Base-by-base conservation (phyloP, 2,329 filamentous ascomycete species). In the Corniculantispora saksenae region DNA sequence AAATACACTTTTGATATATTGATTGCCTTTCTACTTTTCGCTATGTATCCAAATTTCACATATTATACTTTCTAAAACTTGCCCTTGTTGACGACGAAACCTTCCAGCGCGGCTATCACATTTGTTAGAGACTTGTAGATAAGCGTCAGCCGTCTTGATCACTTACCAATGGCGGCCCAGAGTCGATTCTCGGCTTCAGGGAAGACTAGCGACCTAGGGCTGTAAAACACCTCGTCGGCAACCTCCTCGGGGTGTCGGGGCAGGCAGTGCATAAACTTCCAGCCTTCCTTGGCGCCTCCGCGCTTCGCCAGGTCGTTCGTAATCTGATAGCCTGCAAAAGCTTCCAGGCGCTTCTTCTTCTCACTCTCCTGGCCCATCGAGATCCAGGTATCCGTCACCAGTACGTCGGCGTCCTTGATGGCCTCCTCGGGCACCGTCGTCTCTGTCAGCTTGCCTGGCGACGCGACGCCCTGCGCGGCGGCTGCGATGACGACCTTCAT, bases 201-300 rank as follows among this genome's bases (percentile, higher is more conserved):
- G 80, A 97, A 99, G 4, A 98, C 95, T 29, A 99, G 81, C 47
- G 92, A 97, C 72, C 90, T 86, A 0, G 87, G 83, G 56, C 92
- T 89, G 78, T 98, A 97, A 75, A 99, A 98, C 1, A 99, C 94
- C 74, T 95, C 93, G 73, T 99, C 94, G 65, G 86, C 88, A 40
- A 99, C 95, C 80, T 99, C 95, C 77, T 99, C 94, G 0, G 87
- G 86, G 75, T 99, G 94, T 68, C 95, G 87, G 17, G 95, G 95
- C 66, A 99, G 80, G 77, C 95, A 99, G 82, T 99, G 95, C 95
- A 99, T 97, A 77, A 99, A 99, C 78, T 92, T 93, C 95, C 95
- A 99, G 68, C 86, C 86, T 17, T 90, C 83, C 77, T 95, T 97
- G 50, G 95, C 95, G 23, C 93, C 94, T 51, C 93, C 94, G 58